phyloP scores from a whole-genome alignment of 306 rosid genomes.

The Phaseolus lunatus region DNA sequence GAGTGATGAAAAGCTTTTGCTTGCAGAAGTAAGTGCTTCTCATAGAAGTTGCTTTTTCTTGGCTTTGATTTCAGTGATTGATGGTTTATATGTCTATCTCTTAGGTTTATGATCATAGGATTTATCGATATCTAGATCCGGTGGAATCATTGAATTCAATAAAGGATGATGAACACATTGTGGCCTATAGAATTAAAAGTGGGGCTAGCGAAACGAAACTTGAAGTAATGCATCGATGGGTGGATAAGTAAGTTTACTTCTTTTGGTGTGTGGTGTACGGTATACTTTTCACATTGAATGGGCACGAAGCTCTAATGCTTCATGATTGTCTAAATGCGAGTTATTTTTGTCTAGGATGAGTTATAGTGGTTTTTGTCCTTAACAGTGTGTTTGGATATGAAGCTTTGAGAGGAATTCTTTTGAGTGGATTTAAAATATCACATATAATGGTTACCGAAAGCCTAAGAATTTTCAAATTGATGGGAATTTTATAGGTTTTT shows the following conservation, averaged over 20 bases:
- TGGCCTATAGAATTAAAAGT: constrained; percentile 81
- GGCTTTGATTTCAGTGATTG: constrained; percentile 38
- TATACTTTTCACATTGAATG: constrained; percentile 26
- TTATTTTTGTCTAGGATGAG: constrained; percentile 5
- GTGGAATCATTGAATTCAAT: constrained; percentile 71
- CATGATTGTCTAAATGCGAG: constrained; percentile 11
- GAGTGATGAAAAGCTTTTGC: constrained; percentile 87
- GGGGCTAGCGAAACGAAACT: constrained; percentile 65
- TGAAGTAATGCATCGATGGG: constrained; percentile 76
- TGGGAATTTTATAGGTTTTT: background rate
- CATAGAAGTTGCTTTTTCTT: constrained; percentile 22
- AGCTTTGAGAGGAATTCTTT: background rate
- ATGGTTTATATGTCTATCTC: constrained; percentile 35
- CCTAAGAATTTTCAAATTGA: background rate
- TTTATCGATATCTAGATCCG: constrained; percentile 81
- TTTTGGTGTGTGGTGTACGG: constrained; percentile 20
- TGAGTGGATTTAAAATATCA: background rate
- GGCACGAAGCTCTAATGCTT: constrained; percentile 33
- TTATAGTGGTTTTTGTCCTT: background rate
- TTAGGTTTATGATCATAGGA: constrained; percentile 80
- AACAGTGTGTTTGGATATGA: background rate
- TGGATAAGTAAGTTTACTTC: constrained; percentile 75
- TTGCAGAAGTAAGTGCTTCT: constrained; percentile 78
- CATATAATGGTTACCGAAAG: background rate
- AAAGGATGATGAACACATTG: constrained; percentile 91